Conservation (phyloP, 352 stramenopile genomes). For the Phytopythium chamaehyphon region DNA sequence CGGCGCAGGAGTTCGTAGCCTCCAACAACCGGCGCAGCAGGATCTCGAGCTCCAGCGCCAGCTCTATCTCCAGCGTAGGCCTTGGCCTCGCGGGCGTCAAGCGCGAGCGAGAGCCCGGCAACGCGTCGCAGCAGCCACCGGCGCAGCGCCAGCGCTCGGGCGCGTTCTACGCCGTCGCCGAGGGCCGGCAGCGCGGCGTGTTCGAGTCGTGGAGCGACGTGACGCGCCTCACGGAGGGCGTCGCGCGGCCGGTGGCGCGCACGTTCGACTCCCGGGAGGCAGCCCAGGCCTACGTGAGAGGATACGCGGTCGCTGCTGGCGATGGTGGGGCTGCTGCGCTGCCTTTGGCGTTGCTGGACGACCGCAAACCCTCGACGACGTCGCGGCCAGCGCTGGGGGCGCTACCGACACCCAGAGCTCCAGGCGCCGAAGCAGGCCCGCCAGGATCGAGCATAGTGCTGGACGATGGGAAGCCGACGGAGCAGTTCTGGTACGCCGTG, state of each 20-base stretch:
- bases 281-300: slow-evolving; percentile 18
- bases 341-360: background rate
- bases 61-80: no score
- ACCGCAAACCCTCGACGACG: background rate
- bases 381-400: background rate
- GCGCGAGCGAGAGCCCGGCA: slow-evolving; percentile 4
- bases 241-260: slow-evolving; percentile 17
- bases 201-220: slow-evolving; percentile 36
- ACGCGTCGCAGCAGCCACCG: background rate
- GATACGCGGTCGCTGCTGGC: slow-evolving; percentile 9
- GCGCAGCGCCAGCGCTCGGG: slow-evolving; percentile 2
- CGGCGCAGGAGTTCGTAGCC: slow-evolving; percentile 50
- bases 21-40: background rate
- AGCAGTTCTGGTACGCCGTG: slow-evolving; percentile 42
- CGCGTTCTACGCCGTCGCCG: slow-evolving; percentile 17
- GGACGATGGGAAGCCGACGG: background rate
- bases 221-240: slow-evolving; percentile 15
- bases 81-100: background rate
- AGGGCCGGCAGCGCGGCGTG: slow-evolving; percentile 44
- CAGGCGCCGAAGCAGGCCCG: background rate
- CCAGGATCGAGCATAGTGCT: slow-evolving; percentile 4
- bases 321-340: background rate
- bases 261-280: slow-evolving; percentile 25
- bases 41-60: background rate
- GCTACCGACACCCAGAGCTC: background rate